Base-by-base conservation (phyloP, 495 filamentous ascomycete genomes). In the Aspergillus ellipticus region DNA sequence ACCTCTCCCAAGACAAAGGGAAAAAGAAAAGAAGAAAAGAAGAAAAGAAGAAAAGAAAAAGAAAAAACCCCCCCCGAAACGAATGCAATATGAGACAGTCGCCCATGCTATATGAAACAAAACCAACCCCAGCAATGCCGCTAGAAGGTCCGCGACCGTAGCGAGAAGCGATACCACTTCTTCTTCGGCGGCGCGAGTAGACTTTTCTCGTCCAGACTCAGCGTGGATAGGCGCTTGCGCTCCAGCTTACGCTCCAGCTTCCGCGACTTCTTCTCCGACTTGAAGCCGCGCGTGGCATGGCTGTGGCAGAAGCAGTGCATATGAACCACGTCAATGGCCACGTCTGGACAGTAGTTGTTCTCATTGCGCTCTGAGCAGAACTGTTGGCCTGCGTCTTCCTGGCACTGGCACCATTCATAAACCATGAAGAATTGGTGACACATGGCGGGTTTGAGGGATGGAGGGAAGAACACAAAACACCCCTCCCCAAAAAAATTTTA, bases 231-330 rank as follows among this genome's bases (percentile, higher is more conserved):
- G 45, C 45, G 45, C 16, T 48, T 48, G 58, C 49, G 63, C 55
- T 58, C 70, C 64, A 51, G 59, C 54, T 69, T 72, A 4, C 45
- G 24, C 45, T 48, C 21, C 15, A 28, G 16, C 39, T 51, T 58
- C 20, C 52, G 58, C 3, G 60, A 66, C 54, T 74, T 63, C 22
- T 68, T 69, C 64, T 73, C 66, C 6, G 66, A 63, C 53, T 65
- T 69, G 60, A 71, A 76, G n/a, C 64, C 63, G 13, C 66, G 69
- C 3, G 64, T 72, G 5, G 75, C 73, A 42, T 78, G 75, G 0
- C 55, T 57, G 50, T 74, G 65, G 65, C 75, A 76, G 63, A 73
- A 78, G 35, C 72, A 75, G 24, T 78, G 71, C 74, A 78, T 73
- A 28, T 72, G 70, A 4, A 74, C 75, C 8, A 70, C 74, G 42